Evolutionary conservation across 768 basidiomycete genomes (phyloP), one percentile per base, ranked within the genome.

Genomic region (Basidioascus undulatus): DNA sequence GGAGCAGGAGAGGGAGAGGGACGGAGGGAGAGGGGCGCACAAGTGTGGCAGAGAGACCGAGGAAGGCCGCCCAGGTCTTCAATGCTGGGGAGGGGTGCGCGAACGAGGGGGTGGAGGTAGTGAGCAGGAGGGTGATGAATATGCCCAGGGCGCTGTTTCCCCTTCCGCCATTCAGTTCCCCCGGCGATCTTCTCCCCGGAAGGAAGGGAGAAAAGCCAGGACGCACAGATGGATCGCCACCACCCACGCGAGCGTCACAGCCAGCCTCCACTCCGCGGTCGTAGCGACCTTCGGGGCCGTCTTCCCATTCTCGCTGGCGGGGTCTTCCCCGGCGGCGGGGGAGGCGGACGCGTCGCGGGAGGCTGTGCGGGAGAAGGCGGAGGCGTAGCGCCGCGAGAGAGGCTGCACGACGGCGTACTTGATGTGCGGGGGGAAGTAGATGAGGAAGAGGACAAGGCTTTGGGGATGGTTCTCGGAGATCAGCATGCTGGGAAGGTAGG

Each of bases 371-470:
- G 25, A 37, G 42, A 33, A n/a, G n/a, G n/a, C n/a, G 31, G 40
- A 16, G 10, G 40, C 32, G 10, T 32, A 33, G 18, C 31, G 40
- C 40, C 28, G 33, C 16, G 31, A 20, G 40, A 32, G 32, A 33
- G 32, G 23, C 11, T 20, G 42, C 18, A 52, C 39, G 35, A 63
- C 58, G 35, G 60, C 58, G 53, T 74, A 79, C 59, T 87, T 92
- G 53, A 77, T 70, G 51, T 79, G 71, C 6, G 66, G 59, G 0
- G 92, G 92, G 55, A 82, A 96, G 63, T 86, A 96, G 31, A 78
- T 62, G 62, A 98, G 74, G 61, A 80, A 96, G 2, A 98, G 69
- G 0, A 87, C 66, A 43, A 94, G 65, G 33, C 87, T 94, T 48
- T 4, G n/a, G 6, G 18, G 28, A 19, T 39, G 40, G 19, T 18